These are phyloP conservation scores for Aquanectria penicillioides DNA, from an alignment of 2,329 filamentous ascomycete species.

Conservation along the genomic window DNA sequence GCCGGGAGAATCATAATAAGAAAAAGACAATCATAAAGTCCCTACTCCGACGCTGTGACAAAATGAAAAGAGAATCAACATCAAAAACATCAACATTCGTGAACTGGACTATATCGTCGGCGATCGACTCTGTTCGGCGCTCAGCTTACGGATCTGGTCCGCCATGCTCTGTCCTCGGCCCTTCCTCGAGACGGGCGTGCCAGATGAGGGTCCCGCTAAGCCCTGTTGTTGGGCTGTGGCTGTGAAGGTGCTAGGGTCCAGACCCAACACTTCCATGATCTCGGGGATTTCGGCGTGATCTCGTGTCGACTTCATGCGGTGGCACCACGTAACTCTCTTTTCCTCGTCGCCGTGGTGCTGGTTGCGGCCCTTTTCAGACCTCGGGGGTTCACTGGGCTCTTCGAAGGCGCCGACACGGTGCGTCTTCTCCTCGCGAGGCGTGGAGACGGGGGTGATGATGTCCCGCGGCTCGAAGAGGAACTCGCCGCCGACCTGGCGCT, in stretches of 20 bases:
- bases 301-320: slow-evolving; percentile 81
- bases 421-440: slow-evolving; percentile 51
- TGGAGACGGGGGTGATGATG: slow-evolving; percentile 56
- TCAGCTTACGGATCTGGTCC: slow-evolving; percentile 57
- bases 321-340: slow-evolving; percentile 79
- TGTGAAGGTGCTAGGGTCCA: slow-evolving; percentile 50
- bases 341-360: slow-evolving; percentile 52
- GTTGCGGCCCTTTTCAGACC: slow-evolving; percentile 23
- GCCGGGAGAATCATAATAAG: slow-evolving; percentile 10
- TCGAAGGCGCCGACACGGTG: slow-evolving; percentile 34
- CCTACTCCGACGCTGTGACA: slow-evolving; percentile 39
- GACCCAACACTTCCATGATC: slow-evolving; percentile 70
- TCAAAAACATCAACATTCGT: too few relatives aligned
- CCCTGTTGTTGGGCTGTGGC: slow-evolving; percentile 26
- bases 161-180: slow-evolving; percentile 64
- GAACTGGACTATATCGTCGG: slow-evolving; percentile 11
- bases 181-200: slow-evolving; percentile 57
- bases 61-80: slow-evolving; percentile 23
- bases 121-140: slow-evolving; percentile 41
- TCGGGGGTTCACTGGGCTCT: slow-evolving; percentile 8
- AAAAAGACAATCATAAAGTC: slow-evolving; percentile 16
- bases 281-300: slow-evolving; percentile 80
- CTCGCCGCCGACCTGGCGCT: slow-evolving; percentile 78
- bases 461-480: slow-evolving; percentile 75
- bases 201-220: too few relatives aligned